Evolutionary conservation across 1,284 basidiomycete species (phyloP), one percentile per base, ranked within the genome.

Genomic region (Fomes fomentarius): DNA sequence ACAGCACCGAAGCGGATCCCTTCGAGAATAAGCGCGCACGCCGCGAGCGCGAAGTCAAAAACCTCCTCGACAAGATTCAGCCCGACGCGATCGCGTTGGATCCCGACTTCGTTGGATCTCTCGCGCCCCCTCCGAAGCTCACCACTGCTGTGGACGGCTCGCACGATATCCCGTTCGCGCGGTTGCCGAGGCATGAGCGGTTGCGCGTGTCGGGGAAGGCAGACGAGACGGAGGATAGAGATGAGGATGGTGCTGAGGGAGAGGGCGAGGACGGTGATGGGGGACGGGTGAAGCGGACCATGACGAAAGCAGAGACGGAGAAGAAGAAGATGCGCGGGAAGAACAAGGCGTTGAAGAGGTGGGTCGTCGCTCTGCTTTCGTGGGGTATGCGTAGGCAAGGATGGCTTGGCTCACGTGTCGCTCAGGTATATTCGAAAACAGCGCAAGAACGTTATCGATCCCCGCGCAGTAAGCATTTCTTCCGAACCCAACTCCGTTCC

Each of bases 71-170:
- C 73, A 99, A 98, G 91, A 89, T 98, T 58, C 91, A 91, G 74
- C 90, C 94, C 3, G 95, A 98, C 61, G 86, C 97, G 76, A 99
- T 99, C 65, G 83, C 92, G 0, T 80, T 98, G 53, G 93, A 98
- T 71, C 86, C 93, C 0, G 88, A 94, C 53, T 85, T 93, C 67
- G 74, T 94, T 30, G 94, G 93, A 22, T 82, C 82, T 17, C 75
- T 95, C 39, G 86, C 83, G 7, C 81, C 83, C 1, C 77, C 80
- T 2, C 80, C 77, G 8, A 88, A 83, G 62, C 66, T 85, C 47
- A 84, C 79, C 38, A 84, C 81, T 31, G 75, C 71, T 50, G 80
- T 83, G 41, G 77, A 84, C 56, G 76, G 81, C 44, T 70, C 74
- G 39, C 66, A 76, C 38, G 77, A 83, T 25, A 74, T 84, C 12